These are phyloP conservation scores for Xylaria sp. DNA, from an alignment of 2,329 filamentous ascomycete species.

Conservation along the genomic window DNA sequence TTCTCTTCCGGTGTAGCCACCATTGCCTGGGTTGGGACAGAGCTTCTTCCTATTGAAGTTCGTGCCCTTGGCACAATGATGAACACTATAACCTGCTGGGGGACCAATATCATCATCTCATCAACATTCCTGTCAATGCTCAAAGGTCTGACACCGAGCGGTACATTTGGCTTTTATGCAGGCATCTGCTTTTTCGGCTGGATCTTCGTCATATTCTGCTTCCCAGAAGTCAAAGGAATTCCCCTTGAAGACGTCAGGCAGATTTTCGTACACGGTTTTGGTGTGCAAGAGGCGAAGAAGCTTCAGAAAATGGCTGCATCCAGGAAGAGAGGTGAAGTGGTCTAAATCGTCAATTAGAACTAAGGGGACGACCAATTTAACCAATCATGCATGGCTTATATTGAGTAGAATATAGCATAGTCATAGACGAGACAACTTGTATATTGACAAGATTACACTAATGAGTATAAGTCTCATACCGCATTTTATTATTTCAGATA, in stretches of 20 bases:
- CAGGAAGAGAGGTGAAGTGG: background rate
- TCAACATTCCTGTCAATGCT: constrained; percentile 60
- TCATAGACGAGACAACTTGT: too few relatives aligned
- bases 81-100: constrained; percentile 55
- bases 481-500: too few relatives aligned
- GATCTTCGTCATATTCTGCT: constrained; percentile 57
- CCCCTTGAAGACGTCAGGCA: constrained; percentile 55
- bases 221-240: constrained; percentile 62
- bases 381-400: too few relatives aligned
- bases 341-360: background rate
- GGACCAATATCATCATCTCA: constrained; percentile 57
- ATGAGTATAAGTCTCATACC: too few relatives aligned
- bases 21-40: constrained; percentile 56
- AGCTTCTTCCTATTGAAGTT: constrained; percentile 57
- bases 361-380: too few relatives aligned
- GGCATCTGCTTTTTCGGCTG: constrained; percentile 58
- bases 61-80: constrained; percentile 57
- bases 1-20: constrained; percentile 56
- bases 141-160: constrained; percentile 56
- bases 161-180: constrained; percentile 60
- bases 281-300: background rate
- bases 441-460: too few relatives aligned
- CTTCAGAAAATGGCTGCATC: background rate
- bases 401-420: too few relatives aligned
- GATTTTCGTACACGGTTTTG: constrained; percentile 12